phyloP scores from a whole-genome alignment of 2,329 filamentous ascomycete genomes.

The Delphinella strobiligena region DNA sequence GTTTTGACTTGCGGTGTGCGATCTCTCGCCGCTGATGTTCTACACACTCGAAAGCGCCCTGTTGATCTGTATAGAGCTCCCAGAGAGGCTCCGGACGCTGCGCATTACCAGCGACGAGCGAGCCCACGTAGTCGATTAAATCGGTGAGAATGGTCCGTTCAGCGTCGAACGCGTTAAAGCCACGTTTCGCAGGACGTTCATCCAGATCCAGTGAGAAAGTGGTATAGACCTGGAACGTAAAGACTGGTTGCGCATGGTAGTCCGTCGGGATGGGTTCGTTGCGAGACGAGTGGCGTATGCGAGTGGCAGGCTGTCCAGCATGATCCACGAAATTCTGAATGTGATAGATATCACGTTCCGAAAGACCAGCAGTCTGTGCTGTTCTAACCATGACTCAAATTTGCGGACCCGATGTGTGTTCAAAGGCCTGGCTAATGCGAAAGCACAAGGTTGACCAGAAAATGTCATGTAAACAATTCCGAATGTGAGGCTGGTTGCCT shows the following conservation, averaged over 20 bases:
- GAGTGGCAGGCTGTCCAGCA: neutral
- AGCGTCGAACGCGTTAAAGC: neutral
- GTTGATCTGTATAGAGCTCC: neutral
- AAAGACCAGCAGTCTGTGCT: neutral
- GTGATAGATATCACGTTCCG: neutral
- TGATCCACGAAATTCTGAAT: neutral
- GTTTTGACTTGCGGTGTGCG: neutral
- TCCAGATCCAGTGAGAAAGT: neutral
- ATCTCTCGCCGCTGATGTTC: neutral
- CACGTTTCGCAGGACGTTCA: neutral
- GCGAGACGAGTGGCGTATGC: neutral
- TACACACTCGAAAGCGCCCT: neutral
- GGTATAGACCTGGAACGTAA: neutral
- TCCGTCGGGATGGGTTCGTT: neutral
- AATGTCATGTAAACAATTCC: no score
- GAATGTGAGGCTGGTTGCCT: no score
- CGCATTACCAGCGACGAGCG: neutral
- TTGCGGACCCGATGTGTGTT: no score
- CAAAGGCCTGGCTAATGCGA: no score
- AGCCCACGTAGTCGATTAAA: neutral
- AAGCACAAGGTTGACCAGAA: no score
- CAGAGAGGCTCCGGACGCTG: neutral
- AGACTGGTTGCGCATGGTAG: neutral
- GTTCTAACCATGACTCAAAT: neutral
- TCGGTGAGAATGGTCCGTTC: neutral